Conservation (phyloP, 805 yeast genomes). For the Sugiyamaella marilandica region DNA sequence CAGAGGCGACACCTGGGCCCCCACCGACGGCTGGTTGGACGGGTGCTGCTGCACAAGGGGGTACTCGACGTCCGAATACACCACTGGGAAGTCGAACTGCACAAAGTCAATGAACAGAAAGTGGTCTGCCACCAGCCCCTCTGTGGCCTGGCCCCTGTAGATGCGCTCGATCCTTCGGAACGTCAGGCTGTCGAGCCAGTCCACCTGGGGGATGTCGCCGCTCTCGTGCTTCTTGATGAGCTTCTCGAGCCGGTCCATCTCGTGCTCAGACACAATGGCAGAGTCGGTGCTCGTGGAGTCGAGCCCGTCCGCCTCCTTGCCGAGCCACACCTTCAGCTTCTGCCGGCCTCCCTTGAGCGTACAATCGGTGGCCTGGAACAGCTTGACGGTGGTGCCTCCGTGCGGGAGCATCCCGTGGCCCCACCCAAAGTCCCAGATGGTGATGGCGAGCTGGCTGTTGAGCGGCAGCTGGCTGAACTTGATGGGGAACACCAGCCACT, state of each 20-base stretch:
- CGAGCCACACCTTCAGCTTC: conserved; percentile 44
- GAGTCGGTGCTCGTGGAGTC: conserved; percentile 27
- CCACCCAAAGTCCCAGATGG: conserved; percentile 64
- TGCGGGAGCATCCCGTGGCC: conserved; percentile 44
- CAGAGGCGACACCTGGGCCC: neutral
- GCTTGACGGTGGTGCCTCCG: conserved; percentile 53
- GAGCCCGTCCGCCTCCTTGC: conserved; percentile 32
- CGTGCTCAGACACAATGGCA: conserved; percentile 22
- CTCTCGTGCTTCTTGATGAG: conserved; percentile 58
- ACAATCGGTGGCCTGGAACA: conserved; percentile 54
- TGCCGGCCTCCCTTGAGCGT: conserved; percentile 71
- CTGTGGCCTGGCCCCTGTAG: conserved; percentile 22
- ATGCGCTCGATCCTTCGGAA: conserved; percentile 49
- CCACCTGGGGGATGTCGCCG: conserved; percentile 55
- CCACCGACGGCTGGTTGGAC: neutral
- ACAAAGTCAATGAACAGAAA: conserved; percentile 52
- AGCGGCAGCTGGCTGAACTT: conserved; percentile 65
- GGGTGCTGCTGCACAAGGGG: conserved; percentile 24
- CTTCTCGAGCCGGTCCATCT: conserved; percentile 48
- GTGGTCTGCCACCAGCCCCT: conserved; percentile 23
- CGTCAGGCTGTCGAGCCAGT: conserved; percentile 73
- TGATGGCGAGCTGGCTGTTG: conserved; percentile 54
- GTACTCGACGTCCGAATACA: conserved; percentile 56
- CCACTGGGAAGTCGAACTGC: conserved; percentile 67
- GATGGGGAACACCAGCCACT: conserved; percentile 70